Evolutionary conservation across 2,329 filamentous ascomycete species (phyloP), one percentile per base, ranked within the genome.

Genomic region (Talaromyces rugulosus): DNA sequence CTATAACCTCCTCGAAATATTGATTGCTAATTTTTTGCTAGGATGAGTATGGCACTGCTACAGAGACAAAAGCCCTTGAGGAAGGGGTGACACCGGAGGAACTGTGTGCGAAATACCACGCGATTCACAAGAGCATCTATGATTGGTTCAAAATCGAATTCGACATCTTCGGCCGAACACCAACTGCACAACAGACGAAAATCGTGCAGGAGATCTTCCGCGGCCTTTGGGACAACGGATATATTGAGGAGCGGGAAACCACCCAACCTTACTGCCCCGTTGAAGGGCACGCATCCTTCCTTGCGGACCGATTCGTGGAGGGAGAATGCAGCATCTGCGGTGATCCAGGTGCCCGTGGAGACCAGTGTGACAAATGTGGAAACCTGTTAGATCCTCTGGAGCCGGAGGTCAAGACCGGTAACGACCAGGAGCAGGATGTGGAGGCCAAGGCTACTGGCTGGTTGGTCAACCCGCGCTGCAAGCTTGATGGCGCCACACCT

Each of bases 111-210:
- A 96, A 97, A 80, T 97, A 96, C 81, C 91, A 96, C 79, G 87
- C 87, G 70, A 87, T 96, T 63, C 94, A 97, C 79, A 87, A 92
- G 70, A 91, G 90, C 56, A 89, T 97, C 67, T 98, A 98, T 77
- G 86, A 96, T 75, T 97, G 94, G 92, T 99, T 99, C 80, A 87
- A 92, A 72, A 94, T 98, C 72, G 88, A 85, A 62, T 98, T 98
- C 74, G 94, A 98, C 78, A 89, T 93, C 77, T 99, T 98, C 74
- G 95, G 93, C 65, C 89, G 93, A 63, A 98, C 95, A 5, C 92
- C 93, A 3, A 98, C 94, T 18, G 78, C 85, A 60, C 86, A 95
- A 70, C 95, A 98, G 78, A 97, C 92, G 27, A 86, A 92, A 67
- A 98, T 99, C 69, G 91, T 93, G 9, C 95, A 98, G 78, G 87